Evolutionary conservation across 2,329 filamentous ascomycete species (phyloP).

Genomic region (Xylariaceae sp.): DNA sequence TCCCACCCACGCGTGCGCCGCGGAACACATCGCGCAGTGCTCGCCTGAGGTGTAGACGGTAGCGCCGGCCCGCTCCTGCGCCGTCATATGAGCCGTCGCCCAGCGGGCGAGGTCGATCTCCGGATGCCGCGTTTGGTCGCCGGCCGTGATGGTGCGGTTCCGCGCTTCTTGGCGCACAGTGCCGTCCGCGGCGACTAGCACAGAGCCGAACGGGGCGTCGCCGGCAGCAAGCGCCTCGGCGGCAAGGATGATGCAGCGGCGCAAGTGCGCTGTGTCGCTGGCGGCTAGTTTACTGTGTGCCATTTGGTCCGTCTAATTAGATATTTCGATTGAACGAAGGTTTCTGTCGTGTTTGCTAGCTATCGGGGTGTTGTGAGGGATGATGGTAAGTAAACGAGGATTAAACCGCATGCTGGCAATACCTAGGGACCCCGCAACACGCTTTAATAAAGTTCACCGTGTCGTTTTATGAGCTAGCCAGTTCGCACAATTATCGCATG

Average conservation of each 20-base stretch:
- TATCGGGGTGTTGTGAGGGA: not conserved
- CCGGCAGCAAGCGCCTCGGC: slow-evolving; percentile 31
- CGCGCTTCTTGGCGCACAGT: slow-evolving; percentile 19
- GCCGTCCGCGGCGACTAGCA: slow-evolving; percentile 10
- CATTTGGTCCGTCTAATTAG: too few species aligned
- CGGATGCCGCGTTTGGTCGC: slow-evolving; percentile 25
- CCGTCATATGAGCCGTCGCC: slow-evolving; percentile 16
- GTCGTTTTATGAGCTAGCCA: not conserved
- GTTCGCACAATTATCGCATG: too few species aligned
- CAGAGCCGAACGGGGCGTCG: slow-evolving; percentile 29
- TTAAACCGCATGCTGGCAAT: not conserved
- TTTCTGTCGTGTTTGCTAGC: too few species aligned
- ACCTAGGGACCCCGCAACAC: not conserved
- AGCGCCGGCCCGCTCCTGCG: slow-evolving; percentile 6
- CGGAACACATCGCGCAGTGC: slow-evolving; percentile 29
- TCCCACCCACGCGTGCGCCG: slow-evolving; percentile 26
- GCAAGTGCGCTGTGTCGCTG: slow-evolving; percentile 22
- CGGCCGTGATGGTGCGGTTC: slow-evolving; percentile 19
- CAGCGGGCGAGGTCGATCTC: slow-evolving; percentile 30
- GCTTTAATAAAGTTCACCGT: not conserved
- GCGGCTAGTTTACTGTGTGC: not conserved
- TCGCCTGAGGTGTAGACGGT: slow-evolving; percentile 30
- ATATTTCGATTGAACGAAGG: too few species aligned
- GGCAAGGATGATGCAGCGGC: slow-evolving; percentile 35
- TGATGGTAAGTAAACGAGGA: not conserved